Evolutionary conservation across 2,329 filamentous ascomycete genomes (phyloP).

Genomic region (Ophiostoma sp.): DNA sequence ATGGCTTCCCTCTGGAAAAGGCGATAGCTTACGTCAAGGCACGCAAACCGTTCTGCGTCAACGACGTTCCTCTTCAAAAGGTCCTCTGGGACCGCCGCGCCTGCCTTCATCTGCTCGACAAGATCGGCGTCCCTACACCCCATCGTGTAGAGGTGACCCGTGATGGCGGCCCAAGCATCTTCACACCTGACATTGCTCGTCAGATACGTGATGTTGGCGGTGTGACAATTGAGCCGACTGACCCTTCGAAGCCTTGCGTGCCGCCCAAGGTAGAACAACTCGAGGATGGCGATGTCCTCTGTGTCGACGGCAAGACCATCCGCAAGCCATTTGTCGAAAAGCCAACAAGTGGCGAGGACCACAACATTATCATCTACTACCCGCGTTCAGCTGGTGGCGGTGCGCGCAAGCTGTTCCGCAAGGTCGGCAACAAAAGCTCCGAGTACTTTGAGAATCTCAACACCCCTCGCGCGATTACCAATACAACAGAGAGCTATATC

Average conservation of each 20-base stretch:
- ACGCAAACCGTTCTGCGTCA: conserved; percentile 93
- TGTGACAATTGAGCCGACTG: conserved; percentile 64
- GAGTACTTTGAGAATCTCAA: conserved; percentile 77
- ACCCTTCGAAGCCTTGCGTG: conserved; percentile 48
- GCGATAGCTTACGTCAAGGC: conserved; percentile 92
- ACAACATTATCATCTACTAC: conserved; percentile 98
- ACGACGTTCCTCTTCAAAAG: conserved; percentile 95
- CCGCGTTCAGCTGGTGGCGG: conserved; percentile 81
- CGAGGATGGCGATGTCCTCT: conserved; percentile 83
- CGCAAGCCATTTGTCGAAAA: conserved; percentile 97
- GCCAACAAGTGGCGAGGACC: conserved; percentile 94
- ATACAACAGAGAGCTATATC: conserved; percentile 78
- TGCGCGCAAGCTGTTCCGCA: conserved; percentile 86
- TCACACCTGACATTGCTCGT: conserved; percentile 72
- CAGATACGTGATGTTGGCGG: conserved; percentile 77
- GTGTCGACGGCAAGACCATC: conserved; percentile 75
- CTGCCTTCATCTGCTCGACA: conserved; percentile 81
- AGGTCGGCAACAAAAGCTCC: conserved; percentile 98
- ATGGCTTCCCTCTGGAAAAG: conserved; percentile 94
- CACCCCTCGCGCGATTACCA: conserved; percentile 73
- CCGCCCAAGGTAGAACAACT: conserved; percentile 72
- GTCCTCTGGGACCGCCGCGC: conserved; percentile 92
- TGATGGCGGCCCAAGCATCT: conserved; percentile 77
- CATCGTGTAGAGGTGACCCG: conserved; percentile 84
- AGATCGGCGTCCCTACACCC: conserved; percentile 83